Base-by-base conservation (phyloP, 1,284 basidiomycete genomes). In the Ceratorhiza oryzae-sativae region DNA sequence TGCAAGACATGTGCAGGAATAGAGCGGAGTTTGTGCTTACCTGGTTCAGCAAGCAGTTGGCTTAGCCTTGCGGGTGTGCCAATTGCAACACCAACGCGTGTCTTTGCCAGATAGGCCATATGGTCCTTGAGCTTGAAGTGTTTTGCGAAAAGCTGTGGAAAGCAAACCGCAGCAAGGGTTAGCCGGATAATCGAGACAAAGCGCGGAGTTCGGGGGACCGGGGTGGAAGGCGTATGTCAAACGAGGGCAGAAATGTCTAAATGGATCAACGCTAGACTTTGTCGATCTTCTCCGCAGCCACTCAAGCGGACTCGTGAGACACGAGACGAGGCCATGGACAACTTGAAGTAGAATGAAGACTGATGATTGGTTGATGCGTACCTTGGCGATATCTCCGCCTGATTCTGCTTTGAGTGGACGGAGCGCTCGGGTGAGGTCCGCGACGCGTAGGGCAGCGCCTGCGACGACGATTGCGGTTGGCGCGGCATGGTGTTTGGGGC, bases 81-180 rank as follows among this genome's bases (percentile, higher is more conserved):
- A 27, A 90, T 90, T 36, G 92, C 93, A 32, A 88, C 84, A 20
- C 88, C 89, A 56, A 94, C 85, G 78, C 89, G 91, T 18, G 91
- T 92, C 75, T 86, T 84, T 78, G 85, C 85, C 76, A 95, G 82
- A 81, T 92, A 92, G 20, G 85, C 81, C 76, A 90, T 86, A 78
- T 95, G 93, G 73, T 94, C 90, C 67, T 88, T 83, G 51, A 95
- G 83, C 81, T 93, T 94, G 81, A 93, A 88, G 78, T 95, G 93
- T 80, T 88, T 92, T 53, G 93, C 91, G 77, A 95, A 95, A 39
- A 93, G 84, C 79, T 76, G 41, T n/a, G 9, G 20, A 58, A 27
- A 27, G 45, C 41, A 45, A 34, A 30, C 23, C 48, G 48, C 48
- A 49, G 48, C 48, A 49, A 3, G 15, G 42, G 27, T 49, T 27